These are phyloP conservation scores for Evernia prunastri DNA, from an alignment of 495 filamentous ascomycete genomes.

Conservation along the genomic window DNA sequence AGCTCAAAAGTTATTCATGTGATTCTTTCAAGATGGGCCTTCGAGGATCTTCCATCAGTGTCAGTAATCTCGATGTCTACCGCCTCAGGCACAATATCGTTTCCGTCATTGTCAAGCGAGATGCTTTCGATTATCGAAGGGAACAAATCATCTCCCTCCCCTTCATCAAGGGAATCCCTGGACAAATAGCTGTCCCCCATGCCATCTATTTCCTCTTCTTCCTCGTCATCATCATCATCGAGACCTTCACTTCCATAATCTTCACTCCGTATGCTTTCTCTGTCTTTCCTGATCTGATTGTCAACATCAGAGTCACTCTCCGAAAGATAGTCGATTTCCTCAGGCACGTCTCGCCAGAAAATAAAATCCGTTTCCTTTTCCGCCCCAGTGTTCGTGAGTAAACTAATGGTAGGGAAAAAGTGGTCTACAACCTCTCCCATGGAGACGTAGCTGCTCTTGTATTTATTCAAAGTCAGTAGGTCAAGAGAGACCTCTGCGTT, in stretches of 20 bases:
- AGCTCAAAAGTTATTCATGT: not conserved
- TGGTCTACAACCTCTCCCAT: conserved; percentile 96
- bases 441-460: conserved; percentile 93
- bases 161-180: conserved; percentile 45
- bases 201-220: conserved; percentile 41
- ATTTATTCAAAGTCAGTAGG: conserved; percentile 81
- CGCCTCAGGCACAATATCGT: conserved; percentile 1
- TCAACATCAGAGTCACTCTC: conserved; percentile 63
- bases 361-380: conserved; percentile 87
- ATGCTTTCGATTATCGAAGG: conserved; percentile 37
- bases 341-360: conserved; percentile 73
- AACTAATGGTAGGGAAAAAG: conserved; percentile 82
- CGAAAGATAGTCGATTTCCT: conserved; percentile 72
- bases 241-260: conserved; percentile 35
- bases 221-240: conserved; percentile 27
- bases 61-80: not conserved
- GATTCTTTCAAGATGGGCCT: conserved; percentile 1
- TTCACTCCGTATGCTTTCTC: conserved; percentile 28
- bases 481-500: conserved; percentile 96
- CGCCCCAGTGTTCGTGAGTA: conserved; percentile 67
- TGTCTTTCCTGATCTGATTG: conserved; percentile 3
- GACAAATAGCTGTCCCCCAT: conserved; percentile 58
- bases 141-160: conserved; percentile 39
- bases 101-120: conserved; percentile 5
- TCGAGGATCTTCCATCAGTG: not conserved